Conservation (phyloP, 768 basidiomycete species). For the Collybia nuda region DNA sequence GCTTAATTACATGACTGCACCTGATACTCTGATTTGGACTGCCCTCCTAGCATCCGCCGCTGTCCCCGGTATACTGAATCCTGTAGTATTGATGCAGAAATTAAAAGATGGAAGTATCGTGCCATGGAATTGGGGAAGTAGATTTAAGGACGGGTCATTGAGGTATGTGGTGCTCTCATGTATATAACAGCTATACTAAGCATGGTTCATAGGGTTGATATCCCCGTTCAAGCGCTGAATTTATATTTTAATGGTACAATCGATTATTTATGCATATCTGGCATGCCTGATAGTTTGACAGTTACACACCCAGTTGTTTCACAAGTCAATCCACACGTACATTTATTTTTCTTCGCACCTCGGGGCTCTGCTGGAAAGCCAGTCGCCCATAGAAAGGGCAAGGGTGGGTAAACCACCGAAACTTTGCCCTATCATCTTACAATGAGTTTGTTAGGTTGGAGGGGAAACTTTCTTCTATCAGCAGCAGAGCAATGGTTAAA, state of each 20-base stretch:
- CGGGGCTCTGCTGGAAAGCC: constrained; percentile 89
- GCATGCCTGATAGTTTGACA: constrained; percentile 21
- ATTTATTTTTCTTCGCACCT: constrained; percentile 93
- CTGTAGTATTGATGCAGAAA: constrained; percentile 95
- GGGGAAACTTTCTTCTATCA: constrained; percentile 90
- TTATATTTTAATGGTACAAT: constrained; percentile 80
- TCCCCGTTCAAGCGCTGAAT: constrained; percentile 86
- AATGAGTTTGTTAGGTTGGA: constrained; percentile 63
- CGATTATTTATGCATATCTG: neutral
- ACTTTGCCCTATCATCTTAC: neutral
- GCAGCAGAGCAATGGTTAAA: constrained; percentile 95
- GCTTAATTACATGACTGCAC: constrained; percentile 94
- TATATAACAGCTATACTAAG: too few relatives aligned
- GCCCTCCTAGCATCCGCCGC: constrained; percentile 87
- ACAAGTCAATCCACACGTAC: constrained; percentile 91
- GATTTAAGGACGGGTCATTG: constrained; percentile 91
- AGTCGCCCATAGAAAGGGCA: constrained; percentile 91
- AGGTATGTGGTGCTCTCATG: constrained; percentile 39
- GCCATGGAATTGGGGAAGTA: constrained; percentile 94
- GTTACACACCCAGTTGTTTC: constrained; percentile 94
- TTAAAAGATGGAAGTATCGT: constrained; percentile 73
- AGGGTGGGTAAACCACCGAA: constrained; percentile 48
- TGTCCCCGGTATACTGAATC: constrained; percentile 93
- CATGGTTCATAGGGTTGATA: constrained; percentile 70
- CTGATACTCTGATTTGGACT: constrained; percentile 85